Base-by-base conservation (phyloP, 2,329 filamentous ascomycete species). In the Claviceps citrina region DNA sequence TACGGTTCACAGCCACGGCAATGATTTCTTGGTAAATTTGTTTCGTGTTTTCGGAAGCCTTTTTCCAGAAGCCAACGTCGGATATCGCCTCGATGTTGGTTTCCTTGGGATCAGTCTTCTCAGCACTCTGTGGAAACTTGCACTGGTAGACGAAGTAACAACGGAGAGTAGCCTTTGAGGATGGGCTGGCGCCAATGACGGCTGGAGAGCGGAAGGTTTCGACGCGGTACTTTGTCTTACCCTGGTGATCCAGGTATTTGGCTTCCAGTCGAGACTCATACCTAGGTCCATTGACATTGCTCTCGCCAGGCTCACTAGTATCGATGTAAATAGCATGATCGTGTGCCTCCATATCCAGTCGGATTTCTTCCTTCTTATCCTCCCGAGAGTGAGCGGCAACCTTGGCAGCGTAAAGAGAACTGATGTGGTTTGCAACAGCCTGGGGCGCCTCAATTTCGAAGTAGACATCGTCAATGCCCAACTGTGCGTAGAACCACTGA, bases 101-200 rank as follows among this genome's bases (percentile, higher is more conserved):
- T 70, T 96, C 91, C 39, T 78, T 74, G 10, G 78, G 76, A 39
- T 70, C 65, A 0, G 87, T 84, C 47, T 78, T 78, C 50, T 80
- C 73, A 2, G 78, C 74, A 40, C 66, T 65, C 3, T 86, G 83
- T 51, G 77, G 79, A 62, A 96, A 98, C 55, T 82, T 78, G 62
- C 89, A 94, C 62, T 94, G 84, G 68, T 98, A 98, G 50, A 98
- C 86, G 58, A 98, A 98, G 68, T 98, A 98, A 68, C 91, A 98
- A 46, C 91, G 82, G 41, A 98, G 70, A 40, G 89, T 84, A 43
- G 89, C 78, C 54, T 86, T 81, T 42, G 81, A 78, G 44, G 75
- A 72, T 33, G 76, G 65, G 33, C 66, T 62, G 43, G 68, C 71
- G 7, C 84, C 84, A 31, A 96, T 69, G 25, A 80, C 76, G 46